Percentiles rank a stretch among this genome's conserved stretches.
These are phyloP conservation scores for Chaetoscypha palmicola DNA, from an alignment of 2,329 filamentous ascomycete genomes.

Conservation along the genomic window DNA sequence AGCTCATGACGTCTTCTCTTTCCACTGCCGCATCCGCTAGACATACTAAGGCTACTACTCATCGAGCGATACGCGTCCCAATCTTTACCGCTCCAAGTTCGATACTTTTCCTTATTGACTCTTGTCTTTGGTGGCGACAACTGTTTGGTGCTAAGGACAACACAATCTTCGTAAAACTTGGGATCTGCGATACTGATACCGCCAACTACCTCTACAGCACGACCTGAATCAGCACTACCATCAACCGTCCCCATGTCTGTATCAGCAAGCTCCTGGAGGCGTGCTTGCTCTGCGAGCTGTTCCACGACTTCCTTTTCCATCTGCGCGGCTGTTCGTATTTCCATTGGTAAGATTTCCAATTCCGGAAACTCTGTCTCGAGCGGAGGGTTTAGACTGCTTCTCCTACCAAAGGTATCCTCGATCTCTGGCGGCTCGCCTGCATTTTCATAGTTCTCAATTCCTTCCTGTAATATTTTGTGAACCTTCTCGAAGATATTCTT, in stretches of 20 bases:
- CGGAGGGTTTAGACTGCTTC: slow-evolving; percentile 21
- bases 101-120: slow-evolving; percentile 17
- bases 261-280: background rate
- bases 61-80: slow-evolving; percentile 1
- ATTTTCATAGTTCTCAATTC: slow-evolving; percentile 15
- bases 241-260: slow-evolving; percentile 4
- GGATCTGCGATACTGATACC: slow-evolving; percentile 22
- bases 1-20: slow-evolving; percentile 9
- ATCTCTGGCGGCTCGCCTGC: slow-evolving; percentile 6
- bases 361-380: slow-evolving; percentile 26
- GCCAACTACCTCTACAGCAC: background rate
- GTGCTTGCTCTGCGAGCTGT: background rate
- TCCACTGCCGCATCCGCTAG: slow-evolving; percentile 4
- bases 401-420: slow-evolving; percentile 17
- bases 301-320: slow-evolving; percentile 4
- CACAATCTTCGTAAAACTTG: slow-evolving; percentile 25
- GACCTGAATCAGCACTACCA: slow-evolving; percentile 1
- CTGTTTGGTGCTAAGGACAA: slow-evolving; percentile 9
- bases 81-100: slow-evolving; percentile 28
- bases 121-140: slow-evolving; percentile 1
- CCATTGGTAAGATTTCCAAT: slow-evolving; percentile 24
- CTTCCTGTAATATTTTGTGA: slow-evolving; percentile 8
- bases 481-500: slow-evolving; percentile 13
- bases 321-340: slow-evolving; percentile 1
- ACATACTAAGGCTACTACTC: slow-evolving; percentile 8